A percentile compares a stretch with the other conserved stretches of the same genome.
These are phyloP conservation scores for Lactarius deliciosus DNA, from an alignment of 768 basidiomycete genomes.

Conservation along the genomic window DNA sequence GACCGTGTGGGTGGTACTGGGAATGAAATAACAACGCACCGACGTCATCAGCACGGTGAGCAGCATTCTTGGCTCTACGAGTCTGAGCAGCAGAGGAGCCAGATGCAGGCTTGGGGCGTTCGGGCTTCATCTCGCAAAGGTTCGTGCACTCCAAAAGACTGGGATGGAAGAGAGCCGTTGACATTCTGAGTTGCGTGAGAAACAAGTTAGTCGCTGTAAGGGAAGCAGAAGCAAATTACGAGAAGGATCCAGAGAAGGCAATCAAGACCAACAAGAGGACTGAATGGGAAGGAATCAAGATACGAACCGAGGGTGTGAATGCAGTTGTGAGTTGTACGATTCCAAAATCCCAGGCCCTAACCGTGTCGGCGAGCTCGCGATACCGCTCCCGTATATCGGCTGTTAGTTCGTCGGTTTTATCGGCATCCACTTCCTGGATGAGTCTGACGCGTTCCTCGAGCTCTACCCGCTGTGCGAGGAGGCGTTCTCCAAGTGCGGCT, in stretches of 20 bases:
- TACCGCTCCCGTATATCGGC: conserved; percentile 69
- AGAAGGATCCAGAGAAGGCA: conserved; percentile 22
- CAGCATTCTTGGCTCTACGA: conserved; percentile 87
- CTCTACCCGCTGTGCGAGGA: conserved; percentile 91
- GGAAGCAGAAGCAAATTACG: conserved; percentile 22
- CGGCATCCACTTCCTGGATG: conserved; percentile 69
- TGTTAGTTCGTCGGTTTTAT: conserved; percentile 63
- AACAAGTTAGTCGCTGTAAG: conserved; percentile 18
- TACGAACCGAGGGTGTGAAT: conserved; percentile 64
- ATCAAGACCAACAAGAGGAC: conserved; percentile 27
- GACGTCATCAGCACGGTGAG: conserved; percentile 86
- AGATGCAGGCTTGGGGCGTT: conserved; percentile 57
- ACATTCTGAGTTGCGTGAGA: conserved; percentile 15
- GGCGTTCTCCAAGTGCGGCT: conserved; percentile 88
- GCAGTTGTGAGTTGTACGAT: conserved; percentile 72
- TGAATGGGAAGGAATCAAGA: conserved; percentile 3
- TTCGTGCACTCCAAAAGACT: conserved; percentile 38
- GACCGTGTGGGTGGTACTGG: background rate
- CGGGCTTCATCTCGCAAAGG: conserved; percentile 59
- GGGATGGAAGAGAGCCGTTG: conserved; percentile 38
- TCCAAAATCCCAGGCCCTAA: conserved; percentile 75
- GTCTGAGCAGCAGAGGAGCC: conserved; percentile 83
- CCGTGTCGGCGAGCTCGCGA: conserved; percentile 71
- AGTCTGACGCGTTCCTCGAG: conserved; percentile 85
- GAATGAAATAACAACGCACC: conserved; percentile 48